phyloP scores from a whole-genome alignment of 2,329 filamentous ascomycete species.

The Setomelanomma holmii region DNA sequence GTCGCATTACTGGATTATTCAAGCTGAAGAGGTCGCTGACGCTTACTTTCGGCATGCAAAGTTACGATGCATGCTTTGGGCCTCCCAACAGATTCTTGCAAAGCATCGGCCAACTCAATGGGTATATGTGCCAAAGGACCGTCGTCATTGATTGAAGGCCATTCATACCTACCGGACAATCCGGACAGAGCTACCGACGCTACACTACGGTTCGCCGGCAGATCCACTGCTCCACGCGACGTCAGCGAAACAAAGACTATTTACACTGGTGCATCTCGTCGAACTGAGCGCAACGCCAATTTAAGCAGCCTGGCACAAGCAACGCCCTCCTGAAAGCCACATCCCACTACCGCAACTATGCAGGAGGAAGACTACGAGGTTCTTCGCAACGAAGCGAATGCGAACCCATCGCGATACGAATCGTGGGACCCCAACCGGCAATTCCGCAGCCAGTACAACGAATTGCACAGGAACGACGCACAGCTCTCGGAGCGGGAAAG shows the following conservation, averaged over 20 bases:
- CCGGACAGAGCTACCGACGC: neutral
- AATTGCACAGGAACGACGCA: slow-evolving; percentile 27
- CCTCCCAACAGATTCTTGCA: neutral
- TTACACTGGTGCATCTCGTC: neutral
- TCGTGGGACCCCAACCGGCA: slow-evolving; percentile 39
- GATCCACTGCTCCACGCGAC: neutral
- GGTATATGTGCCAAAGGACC: neutral
- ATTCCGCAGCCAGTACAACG: slow-evolving; percentile 33
- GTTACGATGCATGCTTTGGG: neutral
- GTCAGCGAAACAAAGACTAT: slow-evolving; percentile 1
- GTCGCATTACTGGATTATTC: neutral
- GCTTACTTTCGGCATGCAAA: neutral
- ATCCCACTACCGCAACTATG: slow-evolving; percentile 20
- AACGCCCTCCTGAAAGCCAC: neutral
- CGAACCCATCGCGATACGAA: slow-evolving; percentile 33
- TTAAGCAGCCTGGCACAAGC: neutral
- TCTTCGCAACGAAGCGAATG: slow-evolving; percentile 37
- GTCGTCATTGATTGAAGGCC: neutral
- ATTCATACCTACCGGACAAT: neutral
- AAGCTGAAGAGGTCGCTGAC: neutral
- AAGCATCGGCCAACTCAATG: neutral
- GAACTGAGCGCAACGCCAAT: neutral
- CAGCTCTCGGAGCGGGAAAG: slow-evolving; percentile 15
- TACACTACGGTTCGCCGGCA: neutral
- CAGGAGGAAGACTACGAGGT: slow-evolving; percentile 41